Evolutionary conservation across 1,284 basidiomycete species (phyloP), one percentile per base, ranked within the genome.

Genomic region (Marasmius sp.): DNA sequence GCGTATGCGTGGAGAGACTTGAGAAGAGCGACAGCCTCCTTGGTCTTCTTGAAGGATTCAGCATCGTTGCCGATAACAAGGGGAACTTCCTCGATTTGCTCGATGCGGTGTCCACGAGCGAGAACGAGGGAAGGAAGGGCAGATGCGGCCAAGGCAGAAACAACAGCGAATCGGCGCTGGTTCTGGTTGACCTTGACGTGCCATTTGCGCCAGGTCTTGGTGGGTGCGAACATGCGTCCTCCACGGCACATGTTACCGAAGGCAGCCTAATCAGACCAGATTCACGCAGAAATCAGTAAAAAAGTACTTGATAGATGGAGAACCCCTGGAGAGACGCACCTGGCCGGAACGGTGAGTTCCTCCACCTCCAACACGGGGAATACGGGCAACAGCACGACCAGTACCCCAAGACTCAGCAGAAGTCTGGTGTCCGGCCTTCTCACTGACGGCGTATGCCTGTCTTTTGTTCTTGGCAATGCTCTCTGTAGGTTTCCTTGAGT

Each of bases 161-260:
- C 97, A 68, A 94, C 91, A 64, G 97, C 97, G 80, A 95, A 99
- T 70, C 97, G 94, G 78, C 94, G 94, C 84, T 99, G 97, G 87
- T 97, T 97, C 85, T 96, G 94, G 91, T 97, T 98, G 68, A 95
- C 94, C 87, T 98, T 99, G 85, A 99, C 93, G 84, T 98, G 97
- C 97, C 97, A 99, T 79, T 92, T 97, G 81, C 97, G 92, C 97
- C 97, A 99, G 75, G 91, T 94, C 87, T 97, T 98, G 82, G 97
- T 99, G 49, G 97, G 97, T 51, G 97, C 96, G 82, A 99, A 99
- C 97, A 99, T 99, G 77, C 97, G 95, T 87, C 97, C 97, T 76
- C 97, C 96, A 80, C 95, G 93, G 85, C 95, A 97, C 95, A 98
- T 97, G 91, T 98, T 97, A 77, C 97, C 97, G 83, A 99, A 98